A percentile compares a stretch with the other conserved stretches of the same genome.
Evolutionary conservation across 2,329 filamentous ascomycete species (phyloP).

Genomic region (Teratosphaeria destructans): DNA sequence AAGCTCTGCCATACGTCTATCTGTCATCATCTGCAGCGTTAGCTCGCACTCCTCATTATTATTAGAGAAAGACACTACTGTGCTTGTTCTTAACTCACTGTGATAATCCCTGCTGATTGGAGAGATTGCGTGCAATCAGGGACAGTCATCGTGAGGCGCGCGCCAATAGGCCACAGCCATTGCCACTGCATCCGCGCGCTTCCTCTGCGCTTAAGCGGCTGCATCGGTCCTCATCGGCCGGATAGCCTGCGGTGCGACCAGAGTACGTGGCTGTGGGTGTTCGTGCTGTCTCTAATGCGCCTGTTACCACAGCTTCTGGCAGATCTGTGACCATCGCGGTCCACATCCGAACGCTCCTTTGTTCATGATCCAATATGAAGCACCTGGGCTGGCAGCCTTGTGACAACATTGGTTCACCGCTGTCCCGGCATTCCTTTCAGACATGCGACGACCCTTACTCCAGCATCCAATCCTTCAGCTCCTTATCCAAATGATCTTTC

Average conservation of each 20-base stretch:
- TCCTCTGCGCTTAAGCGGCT: neutral
- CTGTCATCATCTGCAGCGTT: neutral
- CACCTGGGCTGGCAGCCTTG: too few relatives aligned
- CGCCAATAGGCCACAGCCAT: neutral
- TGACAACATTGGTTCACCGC: too few relatives aligned
- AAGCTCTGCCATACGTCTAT: neutral
- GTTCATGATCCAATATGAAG: neutral
- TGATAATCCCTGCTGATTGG: neutral
- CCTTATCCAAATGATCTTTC: slow-evolving; percentile 63
- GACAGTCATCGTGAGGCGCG: neutral
- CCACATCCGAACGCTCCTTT: too few relatives aligned
- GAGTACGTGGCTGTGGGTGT: neutral
- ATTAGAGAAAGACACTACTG: too few relatives aligned
- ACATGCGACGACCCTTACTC: slow-evolving; percentile 32
- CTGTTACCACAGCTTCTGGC: neutral
- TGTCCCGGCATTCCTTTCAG: neutral
- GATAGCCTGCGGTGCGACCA: neutral
- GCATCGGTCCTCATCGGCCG: neutral
- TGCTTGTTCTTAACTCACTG: neutral
- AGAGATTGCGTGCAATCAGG: neutral
- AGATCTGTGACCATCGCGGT: neutral
- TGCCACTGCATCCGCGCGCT: neutral
- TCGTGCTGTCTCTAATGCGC: neutral
- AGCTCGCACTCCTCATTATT: neutral
- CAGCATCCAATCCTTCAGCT: slow-evolving; percentile 66